Evolutionary conservation across 306 rosid genomes (phyloP).

Genomic region (Neltuma alba): DNA sequence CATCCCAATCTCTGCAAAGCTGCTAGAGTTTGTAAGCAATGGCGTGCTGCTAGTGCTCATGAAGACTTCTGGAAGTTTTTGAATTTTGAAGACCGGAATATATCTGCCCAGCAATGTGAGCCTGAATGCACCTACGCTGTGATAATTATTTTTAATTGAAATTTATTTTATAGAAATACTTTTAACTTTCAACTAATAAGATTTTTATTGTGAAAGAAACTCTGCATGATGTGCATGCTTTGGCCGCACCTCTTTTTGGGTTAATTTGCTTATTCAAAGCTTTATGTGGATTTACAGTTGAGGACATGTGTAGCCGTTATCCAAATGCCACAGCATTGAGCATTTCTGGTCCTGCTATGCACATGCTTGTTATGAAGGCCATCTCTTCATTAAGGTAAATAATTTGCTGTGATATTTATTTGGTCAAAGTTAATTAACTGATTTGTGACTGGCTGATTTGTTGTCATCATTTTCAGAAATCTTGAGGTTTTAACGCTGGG

Average conservation of each 20-base stretch:
- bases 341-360: slow-evolving; percentile 71
- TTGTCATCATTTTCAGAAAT: slow-evolving; percentile 59
- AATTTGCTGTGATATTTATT: slow-evolving; percentile 16
- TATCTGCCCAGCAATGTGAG: slow-evolving; percentile 93
- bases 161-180: neutral
- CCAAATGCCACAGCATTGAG: slow-evolving; percentile 93
- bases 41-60: slow-evolving; percentile 95
- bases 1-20: slow-evolving; percentile 89
- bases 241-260: neutral
- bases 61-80: slow-evolving; percentile 96
- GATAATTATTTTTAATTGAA: neutral
- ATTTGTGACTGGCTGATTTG: slow-evolving; percentile 37
- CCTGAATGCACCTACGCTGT: slow-evolving; percentile 12
- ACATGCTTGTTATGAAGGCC: slow-evolving; percentile 79
- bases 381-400: slow-evolving; percentile 69
- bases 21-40: slow-evolving; percentile 91
- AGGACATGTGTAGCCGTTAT: slow-evolving; percentile 92
- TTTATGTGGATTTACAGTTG: slow-evolving; percentile 62
- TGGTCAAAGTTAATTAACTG: neutral
- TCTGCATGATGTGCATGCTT: neutral
- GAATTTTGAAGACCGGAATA: slow-evolving; percentile 87
- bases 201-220: neutral
- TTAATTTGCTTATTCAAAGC: slow-evolving; percentile 35
- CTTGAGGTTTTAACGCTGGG: slow-evolving; percentile 82
- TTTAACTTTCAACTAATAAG: neutral